phyloP scores from a whole-genome alignment of 2,329 filamentous ascomycete species.

The Scleromitrula shiraiana region DNA sequence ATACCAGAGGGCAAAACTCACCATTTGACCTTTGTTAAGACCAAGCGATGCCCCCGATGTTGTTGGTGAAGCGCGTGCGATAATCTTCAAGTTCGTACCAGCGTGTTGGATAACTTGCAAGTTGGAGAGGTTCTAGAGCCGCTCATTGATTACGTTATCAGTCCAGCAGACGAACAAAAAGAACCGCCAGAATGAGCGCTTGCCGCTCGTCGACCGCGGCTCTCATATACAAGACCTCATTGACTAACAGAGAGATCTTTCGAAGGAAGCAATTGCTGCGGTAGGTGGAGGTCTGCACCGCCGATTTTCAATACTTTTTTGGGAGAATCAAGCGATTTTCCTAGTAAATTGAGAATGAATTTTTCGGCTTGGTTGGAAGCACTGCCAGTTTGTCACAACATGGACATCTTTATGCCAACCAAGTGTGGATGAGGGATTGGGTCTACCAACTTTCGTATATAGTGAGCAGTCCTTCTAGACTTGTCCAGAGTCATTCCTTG shows the following conservation, averaged over 20 bases:
- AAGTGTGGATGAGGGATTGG: not conserved
- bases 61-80: too few species aligned
- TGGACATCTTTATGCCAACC: not conserved
- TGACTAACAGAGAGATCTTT: not conserved
- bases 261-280: not conserved
- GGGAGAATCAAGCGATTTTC: not conserved
- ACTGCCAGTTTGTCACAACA: not conserved
- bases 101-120: not conserved
- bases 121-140: not conserved
- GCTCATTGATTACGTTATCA: conserved; percentile 1
- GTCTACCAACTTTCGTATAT: not conserved
- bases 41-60: too few species aligned
- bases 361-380: not conserved
- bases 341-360: too few species aligned
- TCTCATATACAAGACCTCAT: not conserved
- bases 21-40: too few species aligned
- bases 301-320: not conserved
- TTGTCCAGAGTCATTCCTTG: not conserved
- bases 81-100: too few species aligned
- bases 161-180: not conserved
- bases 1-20: too few species aligned
- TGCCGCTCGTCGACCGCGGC: conserved; percentile 2
- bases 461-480: not conserved
- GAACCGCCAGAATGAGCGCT: not conserved
- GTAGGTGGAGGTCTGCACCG: not conserved